These are phyloP conservation scores for Phytophthora lateralis DNA, from an alignment of 352 stramenopile genomes.

Conservation along the genomic window DNA sequence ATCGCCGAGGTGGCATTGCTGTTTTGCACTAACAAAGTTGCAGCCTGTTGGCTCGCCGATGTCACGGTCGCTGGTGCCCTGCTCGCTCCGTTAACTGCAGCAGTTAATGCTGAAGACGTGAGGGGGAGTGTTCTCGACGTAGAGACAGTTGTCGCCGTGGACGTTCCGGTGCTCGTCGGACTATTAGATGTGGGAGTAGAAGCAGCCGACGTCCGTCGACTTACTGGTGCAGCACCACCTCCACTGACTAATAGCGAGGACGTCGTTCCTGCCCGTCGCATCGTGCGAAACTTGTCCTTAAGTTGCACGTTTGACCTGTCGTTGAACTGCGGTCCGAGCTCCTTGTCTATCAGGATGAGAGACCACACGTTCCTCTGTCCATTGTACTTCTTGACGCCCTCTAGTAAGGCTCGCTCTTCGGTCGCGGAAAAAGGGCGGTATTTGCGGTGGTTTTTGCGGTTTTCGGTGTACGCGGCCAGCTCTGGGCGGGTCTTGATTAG, in stretches of 20 bases:
- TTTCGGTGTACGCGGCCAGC: constrained; percentile 79
- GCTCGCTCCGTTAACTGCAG: constrained; percentile 29
- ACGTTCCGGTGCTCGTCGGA: not conserved
- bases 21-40: constrained; percentile 57
- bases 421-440: constrained; percentile 77
- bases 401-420: constrained; percentile 87
- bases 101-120: constrained; percentile 41
- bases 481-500: constrained; percentile 83
- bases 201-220: constrained; percentile 41
- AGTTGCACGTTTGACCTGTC: constrained; percentile 84
- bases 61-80: constrained; percentile 37
- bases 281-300: constrained; percentile 86
- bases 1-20: constrained; percentile 54
- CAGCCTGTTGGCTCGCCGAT: constrained; percentile 56
- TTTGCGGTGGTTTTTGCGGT: constrained; percentile 88
- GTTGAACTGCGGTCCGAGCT: constrained; percentile 79
- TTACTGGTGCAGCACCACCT: constrained; percentile 38
- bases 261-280: constrained; percentile 62
- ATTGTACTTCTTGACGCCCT: constrained; percentile 87
- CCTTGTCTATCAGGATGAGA: constrained; percentile 82
- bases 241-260: constrained; percentile 43
- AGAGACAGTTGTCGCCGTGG: constrained; percentile 5
- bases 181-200: constrained; percentile 28
- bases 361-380: constrained; percentile 86
- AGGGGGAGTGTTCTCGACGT: constrained; percentile 31